Base-by-base conservation (phyloP, 371 early-diverging fungal species). In the Mucor plumbeus region DNA sequence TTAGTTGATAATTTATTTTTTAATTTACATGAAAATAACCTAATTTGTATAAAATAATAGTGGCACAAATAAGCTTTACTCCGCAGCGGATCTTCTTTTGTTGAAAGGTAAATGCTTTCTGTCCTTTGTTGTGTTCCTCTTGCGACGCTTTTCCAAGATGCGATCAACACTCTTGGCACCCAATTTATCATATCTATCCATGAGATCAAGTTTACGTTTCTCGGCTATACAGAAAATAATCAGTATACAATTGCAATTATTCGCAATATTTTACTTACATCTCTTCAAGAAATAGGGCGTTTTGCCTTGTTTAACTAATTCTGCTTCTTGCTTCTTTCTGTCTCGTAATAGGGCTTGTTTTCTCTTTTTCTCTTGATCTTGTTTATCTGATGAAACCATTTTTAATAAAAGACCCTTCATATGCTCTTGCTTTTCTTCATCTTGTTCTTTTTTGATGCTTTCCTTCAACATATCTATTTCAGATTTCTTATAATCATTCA, bases 201-300 rank as follows among this genome's bases (percentile, higher is more conserved):
- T 87, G 65, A 93, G 72, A 69, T 89, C 89, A 61, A 94, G 71
- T 62, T 92, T 91, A 77, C 93, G 92, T 65, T 92, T 80, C 53
- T 93, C 92, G 69, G 90, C 92, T 92, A 72, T 35, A 59, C 26
- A 56, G 53, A 43, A 14, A 3, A 19, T 19, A 13, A 48, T 48
- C 17, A 48, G 15, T 17, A 31, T 31, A 21, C 1, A 17, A 53
- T 31, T 13, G 21, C 8, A 35, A 15, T 36, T 19, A 50, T 48
- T 19, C 48, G 10, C 13, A 61, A 17, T 14, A 34, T 40, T 26
- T 21, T 19, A 44, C 80, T 85, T 88, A 91, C 94, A 82, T 73
- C 89, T 86, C 79, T 95, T 95, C 64, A 96, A 81, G 87, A 88
- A 95, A 78, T 88, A 96, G 19, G 97, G 95, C 70, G 85, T 91